Conservation (phyloP, 768 basidiomycete genomes). For the Collybiopsis luxurians region DNA sequence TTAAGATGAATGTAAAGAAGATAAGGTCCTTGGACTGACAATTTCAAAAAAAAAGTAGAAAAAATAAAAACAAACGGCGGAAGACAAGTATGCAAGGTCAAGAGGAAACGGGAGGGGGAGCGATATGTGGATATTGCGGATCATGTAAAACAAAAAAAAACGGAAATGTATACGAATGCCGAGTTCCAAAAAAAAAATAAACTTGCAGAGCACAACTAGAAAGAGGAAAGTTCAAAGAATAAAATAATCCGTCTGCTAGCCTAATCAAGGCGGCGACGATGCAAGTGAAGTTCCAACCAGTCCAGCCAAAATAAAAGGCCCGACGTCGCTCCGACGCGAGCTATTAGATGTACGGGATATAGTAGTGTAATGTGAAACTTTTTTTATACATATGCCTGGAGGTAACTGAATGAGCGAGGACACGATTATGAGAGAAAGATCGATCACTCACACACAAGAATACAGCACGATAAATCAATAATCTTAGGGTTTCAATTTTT, state of each 20-base stretch:
- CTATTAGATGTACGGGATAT: constrained; percentile 6
- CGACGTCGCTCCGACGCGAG: not conserved
- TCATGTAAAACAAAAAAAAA: too few species aligned
- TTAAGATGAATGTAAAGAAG: not conserved
- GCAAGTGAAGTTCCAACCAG: constrained; percentile 7
- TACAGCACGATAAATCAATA: constrained; percentile 1
- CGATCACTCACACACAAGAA: constrained; percentile 1
- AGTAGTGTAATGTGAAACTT: not conserved
- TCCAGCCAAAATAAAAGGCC: too few species aligned
- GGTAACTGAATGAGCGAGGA: too few species aligned
- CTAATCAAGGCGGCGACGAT: not conserved
- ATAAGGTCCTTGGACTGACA: not conserved
- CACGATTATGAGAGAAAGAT: not conserved
- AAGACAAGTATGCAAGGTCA: too few species aligned
- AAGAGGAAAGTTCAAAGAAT: not conserved
- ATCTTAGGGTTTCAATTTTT: constrained; percentile 19
- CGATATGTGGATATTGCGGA: too few species aligned
- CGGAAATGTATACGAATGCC: too few species aligned
- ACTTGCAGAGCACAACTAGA: not conserved
- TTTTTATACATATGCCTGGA: not conserved
- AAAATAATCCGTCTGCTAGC: not conserved
- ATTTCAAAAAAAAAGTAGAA: not conserved
- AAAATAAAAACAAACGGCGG: too few species aligned
- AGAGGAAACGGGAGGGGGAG: too few species aligned
- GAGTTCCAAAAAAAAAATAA: not conserved